Conservation (phyloP, 2,329 filamentous ascomycete genomes). For the Botrytis fragariae region DNA sequence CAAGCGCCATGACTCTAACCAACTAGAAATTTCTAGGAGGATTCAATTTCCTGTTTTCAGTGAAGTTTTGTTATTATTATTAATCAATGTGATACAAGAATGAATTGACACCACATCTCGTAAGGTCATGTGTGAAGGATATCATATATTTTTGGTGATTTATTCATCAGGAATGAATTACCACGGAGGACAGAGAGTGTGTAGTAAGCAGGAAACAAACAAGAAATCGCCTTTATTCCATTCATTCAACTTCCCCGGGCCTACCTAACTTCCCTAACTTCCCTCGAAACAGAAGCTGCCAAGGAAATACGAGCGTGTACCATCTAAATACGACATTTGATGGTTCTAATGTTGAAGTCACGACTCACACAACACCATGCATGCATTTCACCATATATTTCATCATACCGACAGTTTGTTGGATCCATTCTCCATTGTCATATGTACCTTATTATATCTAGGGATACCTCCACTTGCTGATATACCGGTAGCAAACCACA, state of each 20-base stretch:
- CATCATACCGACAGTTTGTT: not conserved
- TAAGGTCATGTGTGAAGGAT: not conserved
- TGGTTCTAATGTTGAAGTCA: not conserved
- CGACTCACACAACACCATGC: not conserved
- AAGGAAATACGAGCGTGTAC: not conserved
- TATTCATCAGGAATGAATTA: not conserved
- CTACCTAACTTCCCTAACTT: too few species aligned
- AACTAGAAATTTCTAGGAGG: slow-evolving; percentile 6
- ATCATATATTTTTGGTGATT: too few species aligned
- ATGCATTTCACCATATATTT: not conserved
- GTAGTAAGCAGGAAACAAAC: not conserved
- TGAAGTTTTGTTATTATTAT: not conserved
- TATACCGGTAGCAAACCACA: not conserved
- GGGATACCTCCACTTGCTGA: too few species aligned
- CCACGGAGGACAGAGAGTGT: not conserved
- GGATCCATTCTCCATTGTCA: not conserved
- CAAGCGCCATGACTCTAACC: not conserved
- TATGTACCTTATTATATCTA: not conserved
- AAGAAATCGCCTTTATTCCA: not conserved
- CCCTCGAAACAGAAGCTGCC: not conserved
- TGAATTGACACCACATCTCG: not conserved
- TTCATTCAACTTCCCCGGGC: not conserved
- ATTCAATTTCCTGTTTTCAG: not conserved
- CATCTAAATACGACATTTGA: not conserved
- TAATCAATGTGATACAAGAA: not conserved